A percentile compares a stretch with the other conserved stretches of the same genome.
Conservation (phyloP, 2,329 filamentous ascomycete species). For the Chaetomiaceae sp. region DNA sequence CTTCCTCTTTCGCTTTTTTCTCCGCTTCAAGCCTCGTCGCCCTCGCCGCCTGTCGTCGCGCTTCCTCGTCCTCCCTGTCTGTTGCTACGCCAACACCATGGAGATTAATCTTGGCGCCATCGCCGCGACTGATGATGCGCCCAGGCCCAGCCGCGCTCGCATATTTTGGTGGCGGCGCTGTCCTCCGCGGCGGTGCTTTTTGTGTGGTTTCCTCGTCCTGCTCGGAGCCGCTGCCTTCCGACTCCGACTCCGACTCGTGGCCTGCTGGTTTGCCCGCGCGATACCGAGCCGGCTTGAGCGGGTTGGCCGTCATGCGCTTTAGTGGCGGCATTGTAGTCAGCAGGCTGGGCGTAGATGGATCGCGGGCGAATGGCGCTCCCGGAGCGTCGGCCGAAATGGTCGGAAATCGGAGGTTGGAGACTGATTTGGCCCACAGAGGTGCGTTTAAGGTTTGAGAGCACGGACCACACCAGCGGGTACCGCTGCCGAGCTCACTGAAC, state of each 20-base stretch:
- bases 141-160: slow-evolving; percentile 41
- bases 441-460: too few species aligned
- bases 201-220: slow-evolving; percentile 16
- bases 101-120: slow-evolving; percentile 44
- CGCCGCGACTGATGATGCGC: slow-evolving; percentile 46
- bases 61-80: slow-evolving; percentile 40
- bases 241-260: slow-evolving; percentile 36
- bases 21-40: slow-evolving; percentile 38
- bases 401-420: too few species aligned
- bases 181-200: slow-evolving; percentile 26
- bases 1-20: slow-evolving; percentile 50
- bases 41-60: slow-evolving; percentile 41
- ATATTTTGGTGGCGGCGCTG: slow-evolving; percentile 52
- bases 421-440: too few species aligned
- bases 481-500: too few species aligned
- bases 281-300: slow-evolving; percentile 71
- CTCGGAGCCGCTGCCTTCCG: slow-evolving; percentile 25
- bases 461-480: too few species aligned
- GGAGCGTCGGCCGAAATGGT: too few species aligned
- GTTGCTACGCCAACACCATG: slow-evolving; percentile 11
- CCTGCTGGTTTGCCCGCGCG: slow-evolving; percentile 72
- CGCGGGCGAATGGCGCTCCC: background rate
- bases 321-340: slow-evolving; percentile 48
- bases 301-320: slow-evolving; percentile 92
- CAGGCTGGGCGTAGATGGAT: background rate